Evolutionary conservation across 257 asterid genomes (phyloP), one percentile per base, ranked within the genome.

Genomic region (Solanum etuberosum): DNA sequence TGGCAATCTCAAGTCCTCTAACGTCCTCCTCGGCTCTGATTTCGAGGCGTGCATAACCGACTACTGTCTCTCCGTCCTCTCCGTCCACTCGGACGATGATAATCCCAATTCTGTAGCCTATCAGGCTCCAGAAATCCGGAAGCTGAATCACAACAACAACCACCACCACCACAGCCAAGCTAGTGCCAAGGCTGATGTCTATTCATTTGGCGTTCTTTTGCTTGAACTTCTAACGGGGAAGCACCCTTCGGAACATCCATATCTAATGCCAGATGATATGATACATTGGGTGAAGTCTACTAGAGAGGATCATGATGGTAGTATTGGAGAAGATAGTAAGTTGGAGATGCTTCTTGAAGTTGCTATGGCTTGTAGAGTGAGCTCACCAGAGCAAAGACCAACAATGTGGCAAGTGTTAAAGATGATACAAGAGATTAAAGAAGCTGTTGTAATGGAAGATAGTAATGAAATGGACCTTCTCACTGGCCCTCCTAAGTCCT

Each of bases 371-470:
- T 96, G 98, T 90, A 90, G 96, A 1, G 90, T 86, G 86, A 91
- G 87, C 3, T 89, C 94, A 2, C 93, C 95, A 0, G 99, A 94
- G 86, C 99, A 94, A 83, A 90, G 99, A 78, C 99, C 99, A 27
- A 92, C 98, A 11, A 95, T 93, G 98, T 96, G 98, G 98, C 98
- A 94, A 74, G 98, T 96, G 14, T 88, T 96, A 93, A 96, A 94
- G 92, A 96, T 94, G 98, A 91, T 96, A 74, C 99, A 96, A 46
- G 98, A 96, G 86, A 93, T 96, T 73, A 96, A 96, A 67, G 96
- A 95, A 86, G 95, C 91, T 78, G 93, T 91, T 10, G 16, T 90
- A 16, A 91, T 92, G 93, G 98, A 95, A 85, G 97, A 94, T 87
- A 80, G 83, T 84, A 14, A 91, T 78, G 94, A 90, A 51, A 90